Conservation (phyloP, 2,329 filamentous ascomycete species). For the Diaporthe batatas region DNA sequence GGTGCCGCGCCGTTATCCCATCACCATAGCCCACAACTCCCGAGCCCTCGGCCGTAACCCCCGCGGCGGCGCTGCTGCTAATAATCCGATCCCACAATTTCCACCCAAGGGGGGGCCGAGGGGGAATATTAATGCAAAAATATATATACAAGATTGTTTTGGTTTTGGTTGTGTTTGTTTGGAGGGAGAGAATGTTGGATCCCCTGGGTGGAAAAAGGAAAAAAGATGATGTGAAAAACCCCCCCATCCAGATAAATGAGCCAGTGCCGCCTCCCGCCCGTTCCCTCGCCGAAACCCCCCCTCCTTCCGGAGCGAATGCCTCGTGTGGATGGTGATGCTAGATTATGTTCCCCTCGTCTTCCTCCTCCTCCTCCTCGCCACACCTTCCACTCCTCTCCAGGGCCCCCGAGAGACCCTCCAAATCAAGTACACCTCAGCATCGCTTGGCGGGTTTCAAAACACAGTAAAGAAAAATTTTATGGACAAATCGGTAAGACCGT, state of each 20-base stretch:
- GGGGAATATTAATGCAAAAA: slow-evolving; percentile 21
- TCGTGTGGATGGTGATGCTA: slow-evolving; percentile 24
- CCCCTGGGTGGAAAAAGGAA: slow-evolving; percentile 6
- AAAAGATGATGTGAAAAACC: background rate
- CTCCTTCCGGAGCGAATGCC: slow-evolving; percentile 2
- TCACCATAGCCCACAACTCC: background rate
- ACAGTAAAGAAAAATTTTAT: slow-evolving; percentile 13
- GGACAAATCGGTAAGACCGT: slow-evolving; percentile 23
- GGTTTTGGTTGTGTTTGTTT: slow-evolving; percentile 24
- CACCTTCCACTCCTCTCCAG: slow-evolving; percentile 1
- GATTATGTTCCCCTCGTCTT: slow-evolving; percentile 30
- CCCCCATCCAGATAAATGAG: background rate
- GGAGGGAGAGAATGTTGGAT: background rate
- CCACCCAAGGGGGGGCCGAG: background rate
- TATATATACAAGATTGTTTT: slow-evolving; percentile 32
- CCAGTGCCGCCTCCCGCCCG: background rate
- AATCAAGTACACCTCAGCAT: slow-evolving; percentile 25
- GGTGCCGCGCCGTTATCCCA: too few species aligned
- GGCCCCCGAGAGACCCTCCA: background rate
- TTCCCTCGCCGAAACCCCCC: background rate
- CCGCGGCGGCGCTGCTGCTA: background rate
- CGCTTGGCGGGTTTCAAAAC: background rate
- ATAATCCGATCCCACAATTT: slow-evolving; percentile 16
- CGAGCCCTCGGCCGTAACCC: background rate
- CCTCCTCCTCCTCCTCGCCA: background rate